A percentile compares a stretch with the other conserved stretches of the same genome.
Conservation (phyloP, 768 basidiomycete species). For the Piloderma croceum region DNA sequence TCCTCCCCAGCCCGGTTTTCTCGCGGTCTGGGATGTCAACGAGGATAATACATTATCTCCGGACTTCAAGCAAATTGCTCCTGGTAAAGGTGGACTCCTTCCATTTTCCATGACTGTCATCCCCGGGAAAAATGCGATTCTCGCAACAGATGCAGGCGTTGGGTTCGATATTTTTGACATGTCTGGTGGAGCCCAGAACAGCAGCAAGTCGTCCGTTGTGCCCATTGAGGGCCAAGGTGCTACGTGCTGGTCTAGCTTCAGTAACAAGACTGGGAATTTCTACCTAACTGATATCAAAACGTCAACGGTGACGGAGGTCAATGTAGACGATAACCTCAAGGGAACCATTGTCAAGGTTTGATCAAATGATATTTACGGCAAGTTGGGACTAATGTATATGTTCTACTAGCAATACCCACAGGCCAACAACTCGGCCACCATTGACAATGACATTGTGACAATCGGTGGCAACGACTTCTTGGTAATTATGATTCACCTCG, state of each 20-base stretch:
- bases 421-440: slow-evolving; percentile 29
- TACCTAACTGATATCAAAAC: slow-evolving; percentile 41
- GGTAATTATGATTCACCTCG: no score
- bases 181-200: background rate
- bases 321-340: slow-evolving; percentile 15
- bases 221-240: slow-evolving; percentile 35
- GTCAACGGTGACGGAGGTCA: slow-evolving; percentile 16
- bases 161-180: slow-evolving; percentile 37
- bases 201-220: slow-evolving; percentile 3
- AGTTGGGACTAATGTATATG: background rate
- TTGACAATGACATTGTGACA: slow-evolving; percentile 37
- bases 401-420: slow-evolving; percentile 34
- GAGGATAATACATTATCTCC: slow-evolving; percentile 39
- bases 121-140: slow-evolving; percentile 32
- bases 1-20: slow-evolving; percentile 43
- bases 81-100: slow-evolving; percentile 37
- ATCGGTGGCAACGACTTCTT: slow-evolving; percentile 36
- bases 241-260: slow-evolving; percentile 41
- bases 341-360: slow-evolving; percentile 14
- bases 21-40: slow-evolving; percentile 46
- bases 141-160: slow-evolving; percentile 36
- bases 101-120: slow-evolving; percentile 47
- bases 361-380: background rate
- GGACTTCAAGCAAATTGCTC: slow-evolving; percentile 32
- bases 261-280: slow-evolving; percentile 37